Percentiles rank a stretch among this genome's conserved stretches.
These are phyloP conservation scores for Suhomyces terraborum DNA, from an alignment of 1,139 yeast species.

Conservation along the genomic window DNA sequence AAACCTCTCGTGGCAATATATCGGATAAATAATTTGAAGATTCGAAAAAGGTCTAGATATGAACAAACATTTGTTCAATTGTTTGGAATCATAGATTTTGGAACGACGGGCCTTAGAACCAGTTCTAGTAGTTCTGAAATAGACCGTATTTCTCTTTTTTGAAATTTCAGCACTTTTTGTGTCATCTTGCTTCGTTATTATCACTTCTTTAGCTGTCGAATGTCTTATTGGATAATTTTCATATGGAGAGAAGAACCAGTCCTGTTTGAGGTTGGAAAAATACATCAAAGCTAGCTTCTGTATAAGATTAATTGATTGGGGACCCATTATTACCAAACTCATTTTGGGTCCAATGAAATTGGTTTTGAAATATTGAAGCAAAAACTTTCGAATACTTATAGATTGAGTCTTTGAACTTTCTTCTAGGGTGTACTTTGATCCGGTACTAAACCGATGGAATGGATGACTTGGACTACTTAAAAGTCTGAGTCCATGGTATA, in stretches of 20 bases:
- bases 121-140: too few species aligned
- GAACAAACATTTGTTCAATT: constrained; percentile 11
- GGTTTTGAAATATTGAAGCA: constrained; percentile 30
- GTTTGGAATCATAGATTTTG: neutral
- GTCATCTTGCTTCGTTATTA: too few species aligned
- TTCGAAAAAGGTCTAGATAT: constrained; percentile 12
- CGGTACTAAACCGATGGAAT: constrained; percentile 51
- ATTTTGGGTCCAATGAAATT: constrained; percentile 44
- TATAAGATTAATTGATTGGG: constrained; percentile 59
- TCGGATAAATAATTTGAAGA: constrained; percentile 45
- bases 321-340: constrained; percentile 60
- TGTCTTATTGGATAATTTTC: neutral
- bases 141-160: too few species aligned
- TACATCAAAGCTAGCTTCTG: constrained; percentile 49
- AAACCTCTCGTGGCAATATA: constrained; percentile 18
- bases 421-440: constrained; percentile 37
- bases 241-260: neutral
- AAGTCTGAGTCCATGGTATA: constrained; percentile 60
- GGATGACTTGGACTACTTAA: constrained; percentile 46
- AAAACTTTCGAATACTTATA: constrained; percentile 23
- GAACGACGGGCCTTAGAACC: neutral
- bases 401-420: constrained; percentile 18
- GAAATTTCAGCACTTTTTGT: too few species aligned
- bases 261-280: constrained; percentile 35
- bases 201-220: neutral